Conservation (phyloP, 805 yeast species). For the Candida golubevii region DNA sequence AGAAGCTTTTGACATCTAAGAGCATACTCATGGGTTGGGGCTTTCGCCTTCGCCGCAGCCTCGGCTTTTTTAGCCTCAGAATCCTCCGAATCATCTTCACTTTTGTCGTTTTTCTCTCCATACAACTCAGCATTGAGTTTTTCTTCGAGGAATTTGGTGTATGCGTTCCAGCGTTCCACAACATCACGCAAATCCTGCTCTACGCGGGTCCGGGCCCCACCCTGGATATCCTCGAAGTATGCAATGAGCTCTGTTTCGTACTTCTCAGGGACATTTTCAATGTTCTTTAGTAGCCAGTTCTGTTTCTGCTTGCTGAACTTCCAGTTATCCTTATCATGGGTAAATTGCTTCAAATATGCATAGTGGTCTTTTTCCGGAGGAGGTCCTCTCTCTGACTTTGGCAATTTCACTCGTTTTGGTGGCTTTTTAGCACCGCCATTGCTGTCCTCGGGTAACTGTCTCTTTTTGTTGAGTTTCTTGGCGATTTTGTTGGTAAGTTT, state of each 20-base stretch:
- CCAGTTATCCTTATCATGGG: conserved; percentile 59
- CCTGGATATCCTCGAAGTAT: conserved; percentile 62
- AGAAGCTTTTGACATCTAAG: conserved; percentile 37
- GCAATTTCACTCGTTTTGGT: conserved; percentile 65
- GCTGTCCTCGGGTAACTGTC: conserved; percentile 20
- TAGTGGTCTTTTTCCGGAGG: conserved; percentile 79
- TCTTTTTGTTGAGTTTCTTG: conserved; percentile 37
- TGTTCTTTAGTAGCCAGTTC: conserved; percentile 73
- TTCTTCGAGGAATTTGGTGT: conserved; percentile 39
- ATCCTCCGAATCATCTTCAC: conserved; percentile 11
- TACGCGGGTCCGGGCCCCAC: conserved; percentile 61
- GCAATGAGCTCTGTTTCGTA: conserved; percentile 48
- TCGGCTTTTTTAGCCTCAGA: conserved; percentile 9
- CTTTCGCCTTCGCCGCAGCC: conserved; percentile 15
- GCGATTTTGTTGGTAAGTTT: conserved; percentile 39
- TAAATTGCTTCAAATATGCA: conserved; percentile 56
- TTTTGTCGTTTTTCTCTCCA: conserved; percentile 21
- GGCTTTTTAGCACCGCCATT: conserved; percentile 42
- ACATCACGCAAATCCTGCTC: conserved; percentile 45
- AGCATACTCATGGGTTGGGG: conserved; percentile 33
- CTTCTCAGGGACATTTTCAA: conserved; percentile 46
- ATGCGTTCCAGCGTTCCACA: conserved; percentile 53
- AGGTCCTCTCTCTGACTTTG: conserved; percentile 62
- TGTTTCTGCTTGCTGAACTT: conserved; percentile 85
- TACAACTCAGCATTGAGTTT: conserved; percentile 35